Evolutionary conservation across 768 basidiomycete species (phyloP).

Genomic region (Kwoniella mangroviensis): DNA sequence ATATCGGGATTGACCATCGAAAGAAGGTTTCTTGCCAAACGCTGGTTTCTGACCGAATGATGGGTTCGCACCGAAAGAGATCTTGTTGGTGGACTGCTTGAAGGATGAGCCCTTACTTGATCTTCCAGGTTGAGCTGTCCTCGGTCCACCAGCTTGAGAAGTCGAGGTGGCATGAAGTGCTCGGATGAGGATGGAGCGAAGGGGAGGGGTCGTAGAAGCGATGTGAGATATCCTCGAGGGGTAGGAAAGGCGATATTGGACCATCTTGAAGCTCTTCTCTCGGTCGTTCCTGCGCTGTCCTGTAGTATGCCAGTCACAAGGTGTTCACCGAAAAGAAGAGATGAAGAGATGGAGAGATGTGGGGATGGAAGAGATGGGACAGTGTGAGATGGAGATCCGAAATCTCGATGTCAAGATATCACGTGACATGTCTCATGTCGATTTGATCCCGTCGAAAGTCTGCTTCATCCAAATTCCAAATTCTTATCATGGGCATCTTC

Average conservation of each 20-base stretch:
- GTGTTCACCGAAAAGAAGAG: too few species aligned
- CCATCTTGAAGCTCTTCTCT: background rate
- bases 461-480: background rate
- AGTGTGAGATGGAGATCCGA: background rate
- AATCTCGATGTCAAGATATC: constrained; percentile 4
- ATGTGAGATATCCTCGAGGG: constrained; percentile 16
- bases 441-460: constrained; percentile 29
- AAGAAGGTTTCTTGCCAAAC: constrained; percentile 4
- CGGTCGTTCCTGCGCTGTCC: too few species aligned
- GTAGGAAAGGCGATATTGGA: background rate
- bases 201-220: constrained; percentile 21
- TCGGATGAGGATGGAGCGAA: constrained; percentile 28
- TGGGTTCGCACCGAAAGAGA: constrained; percentile 1
- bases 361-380: too few species aligned
- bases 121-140: constrained; percentile 5
- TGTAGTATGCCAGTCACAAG: too few species aligned
- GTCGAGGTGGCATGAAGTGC: constrained; percentile 26
- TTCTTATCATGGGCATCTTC: background rate
- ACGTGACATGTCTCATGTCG: constrained; percentile 7
- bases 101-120: background rate
- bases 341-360: too few species aligned
- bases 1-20: background rate
- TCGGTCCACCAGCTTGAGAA: background rate
- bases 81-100: background rate
- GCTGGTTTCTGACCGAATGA: background rate